These are phyloP conservation scores for Kwoniella mangroviensis DNA, from an alignment of 768 basidiomycete species.

Conservation along the genomic window DNA sequence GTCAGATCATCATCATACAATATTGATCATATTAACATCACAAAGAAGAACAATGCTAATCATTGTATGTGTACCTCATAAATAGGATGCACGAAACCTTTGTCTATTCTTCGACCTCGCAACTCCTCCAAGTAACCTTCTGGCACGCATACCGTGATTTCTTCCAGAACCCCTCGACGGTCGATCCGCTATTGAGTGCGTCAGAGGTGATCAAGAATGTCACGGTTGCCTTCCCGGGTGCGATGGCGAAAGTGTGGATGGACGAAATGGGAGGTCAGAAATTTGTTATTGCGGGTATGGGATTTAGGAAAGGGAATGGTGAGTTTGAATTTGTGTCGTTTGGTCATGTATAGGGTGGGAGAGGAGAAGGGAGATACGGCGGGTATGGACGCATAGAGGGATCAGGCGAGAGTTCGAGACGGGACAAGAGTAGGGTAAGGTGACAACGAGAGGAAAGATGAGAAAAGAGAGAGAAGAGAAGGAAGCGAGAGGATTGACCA, in stretches of 20 bases:
- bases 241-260: constrained; percentile 81
- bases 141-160: constrained; percentile 91
- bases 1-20: not conserved
- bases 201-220: constrained; percentile 95
- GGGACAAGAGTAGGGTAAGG: too few relatives aligned
- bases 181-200: constrained; percentile 68
- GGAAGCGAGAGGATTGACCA: too few relatives aligned
- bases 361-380: not conserved
- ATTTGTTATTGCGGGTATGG: constrained; percentile 88
- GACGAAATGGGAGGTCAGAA: constrained; percentile 60
- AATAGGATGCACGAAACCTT: constrained; percentile 94
- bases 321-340: constrained; percentile 20
- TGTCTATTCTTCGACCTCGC: constrained; percentile 71
- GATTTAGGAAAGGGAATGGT: constrained; percentile 57
- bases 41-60: constrained; percentile 1
- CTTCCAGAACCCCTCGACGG: constrained; percentile 63
- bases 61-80: not conserved
- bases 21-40: too few relatives aligned
- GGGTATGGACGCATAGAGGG: too few relatives aligned
- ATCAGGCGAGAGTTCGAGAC: too few relatives aligned
- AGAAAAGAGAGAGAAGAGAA: not conserved
- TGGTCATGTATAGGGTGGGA: not conserved
- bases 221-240: constrained; percentile 78
- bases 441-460: too few relatives aligned
- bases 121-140: constrained; percentile 90